Evolutionary conservation across 208 protist genomes (phyloP).

Genomic region (Trypanosoma congolense): DNA sequence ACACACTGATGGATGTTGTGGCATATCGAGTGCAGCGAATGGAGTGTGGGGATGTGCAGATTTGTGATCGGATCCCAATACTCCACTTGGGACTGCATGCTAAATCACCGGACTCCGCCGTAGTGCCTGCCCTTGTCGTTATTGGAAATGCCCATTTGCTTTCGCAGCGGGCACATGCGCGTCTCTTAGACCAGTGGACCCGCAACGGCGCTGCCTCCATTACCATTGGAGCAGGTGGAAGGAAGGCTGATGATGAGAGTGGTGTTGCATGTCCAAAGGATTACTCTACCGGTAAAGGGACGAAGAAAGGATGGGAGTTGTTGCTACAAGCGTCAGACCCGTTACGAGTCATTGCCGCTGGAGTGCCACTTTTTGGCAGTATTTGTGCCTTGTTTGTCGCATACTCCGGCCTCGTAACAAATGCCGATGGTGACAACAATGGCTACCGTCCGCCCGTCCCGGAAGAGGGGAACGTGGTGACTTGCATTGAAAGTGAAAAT

Average conservation of each 20-base stretch:
- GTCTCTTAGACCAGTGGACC: slow-evolving; percentile 73
- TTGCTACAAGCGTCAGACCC: slow-evolving; percentile 17
- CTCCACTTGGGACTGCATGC: slow-evolving; percentile 16
- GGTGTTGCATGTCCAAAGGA: background rate
- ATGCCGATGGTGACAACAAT: background rate
- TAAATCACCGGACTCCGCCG: background rate
- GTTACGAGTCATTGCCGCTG: slow-evolving; percentile 16
- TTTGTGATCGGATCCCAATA: slow-evolving; percentile 1
- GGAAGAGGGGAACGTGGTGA: background rate
- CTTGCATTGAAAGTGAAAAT: slow-evolving; percentile 1
- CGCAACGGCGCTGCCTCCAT: slow-evolving; percentile 38
- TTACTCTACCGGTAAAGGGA: background rate
- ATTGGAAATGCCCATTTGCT: slow-evolving; percentile 62
- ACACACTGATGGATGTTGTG: slow-evolving; percentile 32
- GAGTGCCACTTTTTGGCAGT: slow-evolving; percentile 36
- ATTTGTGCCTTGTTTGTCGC: slow-evolving; percentile 47
- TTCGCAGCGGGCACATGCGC: slow-evolving; percentile 41
- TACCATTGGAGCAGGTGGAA: background rate
- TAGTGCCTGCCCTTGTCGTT: slow-evolving; percentile 23
- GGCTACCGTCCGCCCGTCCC: background rate
- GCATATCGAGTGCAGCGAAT: slow-evolving; percentile 23
- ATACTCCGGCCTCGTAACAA: slow-evolving; percentile 8
- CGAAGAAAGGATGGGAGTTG: slow-evolving; percentile 9
- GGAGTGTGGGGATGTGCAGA: background rate
- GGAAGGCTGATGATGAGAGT: background rate